Evolutionary conservation across 2,329 filamentous ascomycete genomes (phyloP).

Genomic region (Chaetomiaceae sp.): DNA sequence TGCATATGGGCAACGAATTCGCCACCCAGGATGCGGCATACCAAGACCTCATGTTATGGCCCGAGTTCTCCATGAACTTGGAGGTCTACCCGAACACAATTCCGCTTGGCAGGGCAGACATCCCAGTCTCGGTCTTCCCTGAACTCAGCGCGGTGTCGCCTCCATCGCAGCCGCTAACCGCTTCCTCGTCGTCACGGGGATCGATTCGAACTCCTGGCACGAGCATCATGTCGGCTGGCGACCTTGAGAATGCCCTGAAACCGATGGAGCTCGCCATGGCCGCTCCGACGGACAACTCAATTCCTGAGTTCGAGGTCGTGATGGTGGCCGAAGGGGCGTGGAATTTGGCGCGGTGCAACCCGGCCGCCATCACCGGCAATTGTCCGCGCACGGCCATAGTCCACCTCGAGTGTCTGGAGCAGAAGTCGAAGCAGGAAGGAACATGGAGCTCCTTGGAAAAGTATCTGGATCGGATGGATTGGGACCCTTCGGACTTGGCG

Average conservation of each 20-base stretch:
- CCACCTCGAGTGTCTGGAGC: conserved; percentile 46
- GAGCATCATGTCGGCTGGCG: conserved; percentile 39
- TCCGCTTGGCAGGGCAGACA: conserved; percentile 30
- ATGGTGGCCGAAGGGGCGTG: conserved; percentile 44
- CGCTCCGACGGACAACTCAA: conserved; percentile 26
- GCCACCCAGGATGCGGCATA: conserved; percentile 33
- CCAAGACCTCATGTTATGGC: conserved; percentile 40
- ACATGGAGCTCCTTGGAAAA: conserved; percentile 42
- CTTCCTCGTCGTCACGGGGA: conserved; percentile 34
- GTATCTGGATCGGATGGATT: conserved; percentile 34
- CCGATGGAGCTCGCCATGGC: conserved; percentile 27
- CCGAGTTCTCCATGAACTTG: conserved; percentile 38
- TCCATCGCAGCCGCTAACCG: conserved; percentile 37
- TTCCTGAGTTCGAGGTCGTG: conserved; percentile 42
- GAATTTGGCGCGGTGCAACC: conserved; percentile 47
- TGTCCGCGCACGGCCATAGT: conserved; percentile 46
- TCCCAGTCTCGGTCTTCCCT: conserved; percentile 33
- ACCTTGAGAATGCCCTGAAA: conserved; percentile 33
- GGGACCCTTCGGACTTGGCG: conserved; percentile 33
- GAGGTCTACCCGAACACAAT: conserved; percentile 35
- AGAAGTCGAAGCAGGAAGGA: conserved; percentile 42
- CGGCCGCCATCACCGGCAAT: conserved; percentile 37
- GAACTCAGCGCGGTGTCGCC: conserved; percentile 38
- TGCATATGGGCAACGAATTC: conserved; percentile 34
- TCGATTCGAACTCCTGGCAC: conserved; percentile 43